Conservation (phyloP, 257 asterid genomes). For the Nicotiana sylvestris region DNA sequence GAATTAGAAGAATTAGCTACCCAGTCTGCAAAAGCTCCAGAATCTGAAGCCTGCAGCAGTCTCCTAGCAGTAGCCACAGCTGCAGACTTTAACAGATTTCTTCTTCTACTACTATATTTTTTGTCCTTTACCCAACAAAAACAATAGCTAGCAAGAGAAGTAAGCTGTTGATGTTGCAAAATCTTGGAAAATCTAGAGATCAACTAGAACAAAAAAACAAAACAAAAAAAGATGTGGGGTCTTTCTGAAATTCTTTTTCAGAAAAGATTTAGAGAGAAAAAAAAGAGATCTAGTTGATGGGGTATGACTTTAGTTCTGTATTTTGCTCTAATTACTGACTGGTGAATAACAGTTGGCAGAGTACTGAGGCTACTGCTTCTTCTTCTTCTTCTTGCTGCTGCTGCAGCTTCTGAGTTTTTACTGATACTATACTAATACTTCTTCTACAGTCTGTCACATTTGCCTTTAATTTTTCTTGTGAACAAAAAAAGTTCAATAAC, state of each 20-base stretch:
- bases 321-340: slow-evolving; percentile 2
- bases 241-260: slow-evolving; percentile 10
- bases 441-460: slow-evolving; percentile 5
- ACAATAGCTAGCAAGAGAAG: background rate
- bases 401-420: background rate
- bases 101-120: background rate
- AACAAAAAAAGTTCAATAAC: background rate
- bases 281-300: background rate
- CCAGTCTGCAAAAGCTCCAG: slow-evolving; percentile 55
- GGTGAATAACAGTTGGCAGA: slow-evolving; percentile 5
- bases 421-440: slow-evolving; percentile 13
- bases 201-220: background rate
- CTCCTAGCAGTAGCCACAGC: slow-evolving; percentile 73
- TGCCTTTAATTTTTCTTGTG: background rate
- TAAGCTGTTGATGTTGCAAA: background rate
- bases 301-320: background rate
- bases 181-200: background rate
- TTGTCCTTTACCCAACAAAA: background rate
- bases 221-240: background rate
- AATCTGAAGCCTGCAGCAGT: slow-evolving; percentile 50
- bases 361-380: background rate
- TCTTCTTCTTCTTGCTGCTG: background rate
- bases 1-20: slow-evolving; percentile 49
- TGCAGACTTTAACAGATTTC: slow-evolving; percentile 18
- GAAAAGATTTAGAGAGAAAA: background rate